phyloP scores from a whole-genome alignment of 2,329 filamentous ascomycete species.

The Cladosporium austrohemisphaericum region DNA sequence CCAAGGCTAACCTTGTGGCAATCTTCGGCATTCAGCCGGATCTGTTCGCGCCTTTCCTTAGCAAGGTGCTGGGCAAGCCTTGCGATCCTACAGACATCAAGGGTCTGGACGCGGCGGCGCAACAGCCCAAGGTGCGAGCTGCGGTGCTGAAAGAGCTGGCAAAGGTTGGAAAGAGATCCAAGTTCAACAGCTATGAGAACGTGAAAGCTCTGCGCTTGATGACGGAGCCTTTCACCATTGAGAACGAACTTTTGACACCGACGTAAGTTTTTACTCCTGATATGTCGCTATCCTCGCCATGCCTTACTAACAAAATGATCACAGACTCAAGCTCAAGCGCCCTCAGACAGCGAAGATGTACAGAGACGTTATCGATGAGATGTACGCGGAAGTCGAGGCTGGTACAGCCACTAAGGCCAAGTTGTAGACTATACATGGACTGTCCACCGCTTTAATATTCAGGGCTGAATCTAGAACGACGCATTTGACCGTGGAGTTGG shows the following conservation, averaged over 20 bases:
- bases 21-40: constrained; percentile 87
- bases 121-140: constrained; percentile 66
- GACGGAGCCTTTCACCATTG: constrained; percentile 86
- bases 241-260: constrained; percentile 84
- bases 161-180: constrained; percentile 72
- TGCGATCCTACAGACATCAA: constrained; percentile 62
- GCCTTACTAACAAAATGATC: constrained; percentile 19
- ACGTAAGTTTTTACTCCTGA: constrained; percentile 61
- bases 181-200: constrained; percentile 88
- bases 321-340: constrained; percentile 67
- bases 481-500: no score
- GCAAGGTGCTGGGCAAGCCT: constrained; percentile 64
- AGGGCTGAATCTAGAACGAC: no score
- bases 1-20: constrained; percentile 75
- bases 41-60: constrained; percentile 75
- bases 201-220: constrained; percentile 71
- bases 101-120: constrained; percentile 63
- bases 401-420: constrained; percentile 43
- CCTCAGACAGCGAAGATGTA: constrained; percentile 63
- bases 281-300: background rate
- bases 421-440: no score
- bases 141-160: constrained; percentile 77
- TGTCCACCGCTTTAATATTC: no score
- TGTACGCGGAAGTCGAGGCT: constrained; percentile 55
- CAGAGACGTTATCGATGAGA: constrained; percentile 54